Base-by-base conservation (phyloP, 2,329 filamentous ascomycete species). In the Xylaria multiplex region DNA sequence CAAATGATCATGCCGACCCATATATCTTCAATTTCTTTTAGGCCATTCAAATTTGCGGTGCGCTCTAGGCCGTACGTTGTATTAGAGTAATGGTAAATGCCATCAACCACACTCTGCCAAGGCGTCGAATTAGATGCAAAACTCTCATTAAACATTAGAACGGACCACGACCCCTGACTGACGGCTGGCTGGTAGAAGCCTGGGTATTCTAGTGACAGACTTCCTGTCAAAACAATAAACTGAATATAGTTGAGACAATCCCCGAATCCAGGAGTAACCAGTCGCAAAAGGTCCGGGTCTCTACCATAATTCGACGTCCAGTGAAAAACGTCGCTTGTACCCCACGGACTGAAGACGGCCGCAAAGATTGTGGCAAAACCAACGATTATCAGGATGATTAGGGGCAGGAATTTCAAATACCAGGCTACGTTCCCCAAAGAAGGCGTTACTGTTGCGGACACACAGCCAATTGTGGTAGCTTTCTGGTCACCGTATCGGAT, bases 241-340 rank as follows among this genome's bases (percentile, higher is more conserved):
- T 99, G 96, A 19, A 99, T 92, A 77, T 99, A 98, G 79, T 98
- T 94, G 62, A 99, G 84, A 75, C 96, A 99, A 77, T 99, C 96
- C 6, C 93, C 93, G 77, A 99, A 98, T 0, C 96, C 96, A 5
- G 96, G 96, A 0, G 96, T 99, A 40, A 99, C 93, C 54, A 99
- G 84, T 62, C 96, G 90, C 60, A 99, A 84, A 70, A 97, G 83
- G 80, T 99, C 96, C 67, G 93, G 92, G 73, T 99, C 96, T 72
- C 95, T 89, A 42, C 96, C 96, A 77, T 97, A 98, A 77, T 99
- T 99, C 75, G 93, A 96, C n/a, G 93, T 93, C 93, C 95, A 99
- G 71, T 92, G 90, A 77, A 98, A 98, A 22, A 95, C 85, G 76
- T 99, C 92, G 7, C 88, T 88, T 1, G 93, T 92, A 22, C 96